Conservation (phyloP, 306 rosid genomes). For the Parietaria judaica region DNA sequence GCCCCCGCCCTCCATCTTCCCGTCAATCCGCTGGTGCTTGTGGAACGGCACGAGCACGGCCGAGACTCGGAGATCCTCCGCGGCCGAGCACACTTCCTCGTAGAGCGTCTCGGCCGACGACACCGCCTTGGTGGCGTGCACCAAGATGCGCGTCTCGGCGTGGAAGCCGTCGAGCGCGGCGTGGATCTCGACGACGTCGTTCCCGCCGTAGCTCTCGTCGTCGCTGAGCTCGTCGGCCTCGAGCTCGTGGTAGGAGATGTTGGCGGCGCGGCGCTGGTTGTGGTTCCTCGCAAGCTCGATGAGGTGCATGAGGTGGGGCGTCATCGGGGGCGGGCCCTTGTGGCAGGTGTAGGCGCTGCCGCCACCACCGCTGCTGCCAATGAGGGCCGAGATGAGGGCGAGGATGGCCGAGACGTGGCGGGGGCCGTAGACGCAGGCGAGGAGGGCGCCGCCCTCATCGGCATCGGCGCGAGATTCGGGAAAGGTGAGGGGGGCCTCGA, state of each 20-base stretch:
- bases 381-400: constrained; percentile 41
- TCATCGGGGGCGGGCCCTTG: constrained; percentile 28
- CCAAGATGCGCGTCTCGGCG: constrained; percentile 39
- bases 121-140: constrained; percentile 49
- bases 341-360: not conserved
- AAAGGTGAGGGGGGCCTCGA: constrained; percentile 25
- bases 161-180: constrained; percentile 61
- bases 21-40: constrained; percentile 83
- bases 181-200: constrained; percentile 65
- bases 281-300: constrained; percentile 45
- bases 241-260: constrained; percentile 62
- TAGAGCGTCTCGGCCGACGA: constrained; percentile 43
- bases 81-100: constrained; percentile 72
- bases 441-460: constrained; percentile 46
- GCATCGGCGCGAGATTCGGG: not conserved
- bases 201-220: constrained; percentile 69
- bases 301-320: constrained; percentile 52
- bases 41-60: constrained; percentile 65
- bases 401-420: constrained; percentile 57
- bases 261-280: constrained; percentile 40
- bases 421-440: constrained; percentile 74
- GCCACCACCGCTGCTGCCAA: constrained; percentile 28
- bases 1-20: constrained; percentile 75
- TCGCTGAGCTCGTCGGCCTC: constrained; percentile 60
- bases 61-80: constrained; percentile 64